Base-by-base conservation (phyloP, 2,329 filamentous ascomycete genomes). In the Colletotrichum tofieldiae region DNA sequence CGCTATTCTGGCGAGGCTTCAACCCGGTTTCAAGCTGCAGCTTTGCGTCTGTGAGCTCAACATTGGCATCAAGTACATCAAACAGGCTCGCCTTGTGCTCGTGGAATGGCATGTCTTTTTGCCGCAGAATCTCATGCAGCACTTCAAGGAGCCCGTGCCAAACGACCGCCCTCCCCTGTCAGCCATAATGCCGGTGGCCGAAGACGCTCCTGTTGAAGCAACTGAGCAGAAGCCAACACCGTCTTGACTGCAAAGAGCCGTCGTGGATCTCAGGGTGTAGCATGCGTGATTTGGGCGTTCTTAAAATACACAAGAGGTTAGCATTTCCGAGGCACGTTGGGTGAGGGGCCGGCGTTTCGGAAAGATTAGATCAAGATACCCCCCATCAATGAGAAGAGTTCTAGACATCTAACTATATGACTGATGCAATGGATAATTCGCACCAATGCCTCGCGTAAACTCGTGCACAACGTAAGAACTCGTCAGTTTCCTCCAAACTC, bases 41-140 rank as follows among this genome's bases (percentile, higher is more conserved):
- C 81, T 89, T 0, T 82, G 80, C 0, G 82, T 93, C 12, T 89
- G 86, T 74, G 83, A 90, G 69, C 80, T 93, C 32, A 87, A 87
- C 75, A 89, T 92, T 32, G 92, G 90, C 2, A 72, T 94, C 32
- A 86, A 84, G 74, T 94, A 93, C 78, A 88, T 95, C 78, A 92
- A 91, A 77, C 81, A 85, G 2, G 79, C 92, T 20, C 78, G 83
- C 37, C 85, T 85, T 0, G 78, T 92, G 14, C 87, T 88, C 68
- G 90, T 90, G 3, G 88, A 87, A 0, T 93, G 93, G 78, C 90
- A 93, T 77, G 87, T 85, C 0, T 89, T 90, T 68, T 82, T 95
- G 35, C 87, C 89, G 0, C 94, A 95, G 78, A 89, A 92, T 75
- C 82, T 93, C 75, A 93, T 95, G 91, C 76, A 86, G 29, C 80